phyloP scores from a whole-genome alignment of 257 asterid genomes.

The Eustoma russellianum region DNA sequence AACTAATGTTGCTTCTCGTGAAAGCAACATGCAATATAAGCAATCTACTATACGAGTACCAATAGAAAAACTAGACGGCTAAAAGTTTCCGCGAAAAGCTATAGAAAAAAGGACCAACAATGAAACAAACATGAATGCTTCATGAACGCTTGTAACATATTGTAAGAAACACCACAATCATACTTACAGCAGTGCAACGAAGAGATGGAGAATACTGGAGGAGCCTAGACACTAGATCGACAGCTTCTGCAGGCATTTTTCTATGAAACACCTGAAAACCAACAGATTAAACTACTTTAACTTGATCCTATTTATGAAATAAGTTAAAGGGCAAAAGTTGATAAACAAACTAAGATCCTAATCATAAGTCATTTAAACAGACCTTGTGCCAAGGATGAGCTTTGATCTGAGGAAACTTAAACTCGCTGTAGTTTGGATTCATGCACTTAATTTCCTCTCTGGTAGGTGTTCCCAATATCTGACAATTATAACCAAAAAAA shows the following conservation, averaged over 20 bases:
- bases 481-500: constrained; percentile 2
- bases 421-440: constrained; percentile 83
- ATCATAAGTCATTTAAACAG: constrained; percentile 9
- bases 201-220: constrained; percentile 84
- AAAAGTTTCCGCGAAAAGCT: neutral
- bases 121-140: too few relatives aligned
- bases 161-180: neutral
- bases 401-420: constrained; percentile 85
- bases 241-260: constrained; percentile 72
- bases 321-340: neutral
- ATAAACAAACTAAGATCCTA: neutral
- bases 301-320: neutral
- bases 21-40: too few relatives aligned
- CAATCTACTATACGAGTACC: too few relatives aligned
- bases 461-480: constrained; percentile 89
- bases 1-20: too few relatives aligned
- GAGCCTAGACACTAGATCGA: constrained; percentile 79
- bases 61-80: too few relatives aligned
- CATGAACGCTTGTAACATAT: too few relatives aligned
- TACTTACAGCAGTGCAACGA: constrained; percentile 85
- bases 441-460: constrained; percentile 93
- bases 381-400: constrained; percentile 99
- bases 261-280: constrained; percentile 50
- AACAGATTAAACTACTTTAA: constrained; percentile 1
- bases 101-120: neutral